phyloP scores from a whole-genome alignment of 148 eudicot species.

The Rhododendron simsii region DNA sequence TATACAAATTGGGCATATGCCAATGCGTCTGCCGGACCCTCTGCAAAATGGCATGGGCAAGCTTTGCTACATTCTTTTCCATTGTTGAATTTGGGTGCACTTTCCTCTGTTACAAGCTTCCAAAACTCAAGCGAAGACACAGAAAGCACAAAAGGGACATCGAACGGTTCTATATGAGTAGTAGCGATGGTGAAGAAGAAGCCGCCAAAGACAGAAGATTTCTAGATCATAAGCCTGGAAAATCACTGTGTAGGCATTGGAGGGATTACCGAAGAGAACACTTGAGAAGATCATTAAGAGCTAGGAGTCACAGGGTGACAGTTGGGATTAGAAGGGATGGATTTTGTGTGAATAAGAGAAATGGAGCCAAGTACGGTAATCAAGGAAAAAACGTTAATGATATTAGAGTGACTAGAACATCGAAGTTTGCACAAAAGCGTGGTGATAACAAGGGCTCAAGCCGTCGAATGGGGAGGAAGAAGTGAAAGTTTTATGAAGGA shows the following conservation, averaged over 20 bases:
- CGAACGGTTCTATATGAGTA: constrained; percentile 6
- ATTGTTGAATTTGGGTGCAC: constrained; percentile 22
- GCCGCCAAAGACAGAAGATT: constrained; percentile 8
- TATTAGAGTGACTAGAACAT: constrained; percentile 20
- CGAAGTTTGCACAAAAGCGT: constrained; percentile 29
- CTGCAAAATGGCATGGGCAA: constrained; percentile 27
- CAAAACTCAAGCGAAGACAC: neutral
- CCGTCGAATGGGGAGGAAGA: constrained; percentile 7
- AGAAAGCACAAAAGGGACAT: constrained; percentile 15
- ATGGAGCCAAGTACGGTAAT: constrained; percentile 7
- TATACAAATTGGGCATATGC: constrained; percentile 43
- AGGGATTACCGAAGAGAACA: constrained; percentile 24
- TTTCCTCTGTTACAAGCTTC: constrained; percentile 30
- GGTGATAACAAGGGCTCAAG: neutral
- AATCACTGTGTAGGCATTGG: neutral
- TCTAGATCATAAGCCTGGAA: neutral
- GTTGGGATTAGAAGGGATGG: constrained; percentile 20
- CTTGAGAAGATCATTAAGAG: constrained; percentile 31
- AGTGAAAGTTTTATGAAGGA: neutral
- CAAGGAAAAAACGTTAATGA: neutral
- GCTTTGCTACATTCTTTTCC: constrained; percentile 27
- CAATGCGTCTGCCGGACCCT: constrained; percentile 35
- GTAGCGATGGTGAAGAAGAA: constrained; percentile 1
- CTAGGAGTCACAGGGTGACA: constrained; percentile 21
- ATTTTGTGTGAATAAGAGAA: neutral